phyloP scores from a whole-genome alignment of 2,329 filamentous ascomycete species.

The Pestalotiopsis fici region DNA sequence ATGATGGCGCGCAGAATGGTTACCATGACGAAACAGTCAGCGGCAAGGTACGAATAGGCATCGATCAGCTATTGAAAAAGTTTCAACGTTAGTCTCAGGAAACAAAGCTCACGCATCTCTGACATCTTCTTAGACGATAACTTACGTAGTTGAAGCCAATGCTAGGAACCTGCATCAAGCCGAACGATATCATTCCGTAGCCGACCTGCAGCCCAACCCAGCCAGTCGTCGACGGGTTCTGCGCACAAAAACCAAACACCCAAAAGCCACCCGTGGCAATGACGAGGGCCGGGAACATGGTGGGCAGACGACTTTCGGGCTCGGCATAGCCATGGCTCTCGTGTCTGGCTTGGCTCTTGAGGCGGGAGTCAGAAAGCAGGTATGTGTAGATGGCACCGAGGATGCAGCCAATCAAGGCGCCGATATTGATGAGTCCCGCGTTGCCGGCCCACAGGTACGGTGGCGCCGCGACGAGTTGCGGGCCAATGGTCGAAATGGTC shows the following conservation, averaged over 20 bases:
- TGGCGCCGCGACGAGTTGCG: constrained; percentile 26
- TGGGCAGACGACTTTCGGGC: constrained; percentile 31
- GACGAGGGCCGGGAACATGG: constrained; percentile 29
- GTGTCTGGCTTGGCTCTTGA: constrained; percentile 21
- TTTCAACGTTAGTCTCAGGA: background rate
- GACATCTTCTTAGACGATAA: background rate
- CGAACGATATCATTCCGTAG: constrained; percentile 37
- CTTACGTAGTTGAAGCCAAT: constrained; percentile 41
- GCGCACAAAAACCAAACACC: constrained; percentile 37
- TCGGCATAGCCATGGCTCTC: constrained; percentile 30
- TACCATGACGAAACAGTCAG: constrained; percentile 55
- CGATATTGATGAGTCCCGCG: constrained; percentile 34
- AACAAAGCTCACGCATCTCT: background rate
- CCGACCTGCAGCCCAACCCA: constrained; percentile 37
- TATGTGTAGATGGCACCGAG: constrained; percentile 28
- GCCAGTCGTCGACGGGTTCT: constrained; percentile 25
- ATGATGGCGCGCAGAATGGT: constrained; percentile 50
- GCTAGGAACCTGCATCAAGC: constrained; percentile 37
- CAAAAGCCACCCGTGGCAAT: constrained; percentile 33
- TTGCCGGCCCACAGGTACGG: constrained; percentile 36
- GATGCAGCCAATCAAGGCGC: constrained; percentile 30
- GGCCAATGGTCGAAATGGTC: constrained; percentile 34
- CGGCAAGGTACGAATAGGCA: constrained; percentile 44
- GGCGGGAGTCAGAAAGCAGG: constrained; percentile 21
- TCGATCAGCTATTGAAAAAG: constrained; percentile 47